phyloP scores from a whole-genome alignment of 352 stramenopile genomes.

The Phytophthora meadii region DNA sequence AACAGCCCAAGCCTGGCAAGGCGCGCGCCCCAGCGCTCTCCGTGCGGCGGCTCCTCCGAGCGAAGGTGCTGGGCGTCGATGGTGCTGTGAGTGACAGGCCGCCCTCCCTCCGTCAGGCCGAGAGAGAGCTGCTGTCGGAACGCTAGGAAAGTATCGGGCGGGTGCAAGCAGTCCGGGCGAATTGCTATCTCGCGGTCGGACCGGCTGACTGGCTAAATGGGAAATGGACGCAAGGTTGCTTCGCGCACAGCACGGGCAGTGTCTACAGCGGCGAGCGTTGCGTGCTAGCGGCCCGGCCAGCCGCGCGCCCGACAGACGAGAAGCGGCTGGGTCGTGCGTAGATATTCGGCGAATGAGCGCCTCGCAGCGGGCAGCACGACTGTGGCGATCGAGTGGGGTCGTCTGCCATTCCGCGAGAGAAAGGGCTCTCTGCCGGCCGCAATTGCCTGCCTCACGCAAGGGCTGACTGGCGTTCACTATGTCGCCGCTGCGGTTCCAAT shows the following conservation, averaged over 20 bases:
- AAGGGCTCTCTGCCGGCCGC: conserved; percentile 18
- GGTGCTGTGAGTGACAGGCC: conserved; percentile 12
- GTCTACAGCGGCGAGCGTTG: conserved; percentile 21
- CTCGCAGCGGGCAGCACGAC: conserved; percentile 12
- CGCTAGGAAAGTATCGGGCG: background rate
- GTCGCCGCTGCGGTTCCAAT: conserved; percentile 29
- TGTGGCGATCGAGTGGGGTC: background rate
- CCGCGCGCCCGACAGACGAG: conserved; percentile 28
- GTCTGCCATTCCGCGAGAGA: conserved; percentile 3
- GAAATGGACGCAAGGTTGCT: conserved; percentile 24
- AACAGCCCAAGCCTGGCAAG: conserved; percentile 45
- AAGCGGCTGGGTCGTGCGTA: conserved; percentile 33
- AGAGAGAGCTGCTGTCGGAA: conserved; percentile 11
- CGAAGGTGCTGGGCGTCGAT: conserved; percentile 16
- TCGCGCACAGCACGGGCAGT: conserved; percentile 18
- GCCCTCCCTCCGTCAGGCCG: conserved; percentile 6
- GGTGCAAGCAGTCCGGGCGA: conserved; percentile 4
- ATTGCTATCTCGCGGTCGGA: conserved; percentile 7
- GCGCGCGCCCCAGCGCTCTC: conserved; percentile 42
- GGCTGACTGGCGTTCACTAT: conserved; percentile 6
- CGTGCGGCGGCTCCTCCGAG: conserved; percentile 12
- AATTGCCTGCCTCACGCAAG: conserved; percentile 24
- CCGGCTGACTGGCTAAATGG: conserved; percentile 35
- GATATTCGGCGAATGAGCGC: conserved; percentile 42
- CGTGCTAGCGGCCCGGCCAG: conserved; percentile 9